A percentile compares a stretch with the other conserved stretches of the same genome.
These are phyloP conservation scores for Solanum sparsipilum DNA, from an alignment of 257 asterid species.

Conservation along the genomic window DNA sequence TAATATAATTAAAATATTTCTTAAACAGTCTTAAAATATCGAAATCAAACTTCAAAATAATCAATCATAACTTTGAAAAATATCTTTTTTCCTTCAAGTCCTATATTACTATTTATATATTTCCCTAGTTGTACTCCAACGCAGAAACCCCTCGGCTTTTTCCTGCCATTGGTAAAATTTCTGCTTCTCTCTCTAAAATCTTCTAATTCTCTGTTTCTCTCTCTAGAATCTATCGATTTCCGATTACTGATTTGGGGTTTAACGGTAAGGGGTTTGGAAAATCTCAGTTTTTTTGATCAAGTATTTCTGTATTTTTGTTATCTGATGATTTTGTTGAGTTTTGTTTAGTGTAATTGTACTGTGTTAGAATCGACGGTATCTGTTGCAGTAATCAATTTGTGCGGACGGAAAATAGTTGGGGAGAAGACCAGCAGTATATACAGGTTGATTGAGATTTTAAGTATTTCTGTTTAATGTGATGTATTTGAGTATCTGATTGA, in stretches of 20 bases:
- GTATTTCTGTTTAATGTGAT: not conserved
- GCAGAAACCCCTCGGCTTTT: not conserved
- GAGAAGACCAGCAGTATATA: not conserved
- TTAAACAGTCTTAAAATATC: too few relatives aligned
- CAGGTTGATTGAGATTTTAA: slow-evolving; percentile 5
- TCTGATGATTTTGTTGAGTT: not conserved
- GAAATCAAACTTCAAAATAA: too few relatives aligned
- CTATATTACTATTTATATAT: not conserved
- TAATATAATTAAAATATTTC: too few relatives aligned
- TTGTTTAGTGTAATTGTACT: slow-evolving; percentile 1
- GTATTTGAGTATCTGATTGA: not conserved
- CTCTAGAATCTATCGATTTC: not conserved
- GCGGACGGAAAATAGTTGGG: not conserved
- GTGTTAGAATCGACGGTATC: not conserved
- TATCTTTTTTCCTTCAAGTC: not conserved
- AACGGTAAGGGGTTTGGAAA: not conserved
- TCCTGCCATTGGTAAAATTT: not conserved
- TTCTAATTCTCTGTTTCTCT: not conserved
- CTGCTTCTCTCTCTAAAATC: not conserved
- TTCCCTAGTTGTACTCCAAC: not conserved
- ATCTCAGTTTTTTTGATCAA: not conserved
- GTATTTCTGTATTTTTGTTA: not conserved
- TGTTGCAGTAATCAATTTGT: not conserved
- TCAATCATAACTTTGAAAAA: not conserved
- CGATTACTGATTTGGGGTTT: not conserved